Conservation (phyloP, 176 grass and related monocot species). For the Areca catechu region DNA sequence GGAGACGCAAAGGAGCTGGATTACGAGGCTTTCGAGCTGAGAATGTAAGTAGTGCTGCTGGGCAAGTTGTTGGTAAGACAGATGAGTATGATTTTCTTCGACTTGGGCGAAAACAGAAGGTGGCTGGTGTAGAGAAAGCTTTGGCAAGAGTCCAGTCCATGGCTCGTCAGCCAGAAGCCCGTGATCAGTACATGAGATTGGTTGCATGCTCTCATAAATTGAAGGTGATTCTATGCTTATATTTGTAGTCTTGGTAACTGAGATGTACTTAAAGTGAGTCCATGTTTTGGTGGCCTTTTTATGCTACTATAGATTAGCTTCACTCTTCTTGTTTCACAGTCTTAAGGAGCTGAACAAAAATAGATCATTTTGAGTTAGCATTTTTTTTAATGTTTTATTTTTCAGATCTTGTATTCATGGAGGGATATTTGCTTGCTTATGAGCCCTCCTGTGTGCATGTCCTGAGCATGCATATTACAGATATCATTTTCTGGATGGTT, state of each 20-base stretch:
- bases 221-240: constrained; percentile 5
- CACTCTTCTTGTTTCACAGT: too few relatives aligned
- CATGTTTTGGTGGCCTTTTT: too few relatives aligned
- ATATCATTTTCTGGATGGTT: too few relatives aligned
- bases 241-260: neutral
- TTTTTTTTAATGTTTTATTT: too few relatives aligned
- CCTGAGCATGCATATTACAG: too few relatives aligned
- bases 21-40: constrained; percentile 67
- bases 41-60: constrained; percentile 16
- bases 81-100: constrained; percentile 77
- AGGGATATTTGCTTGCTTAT: too few relatives aligned
- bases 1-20: constrained; percentile 65
- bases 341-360: too few relatives aligned
- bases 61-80: constrained; percentile 22
- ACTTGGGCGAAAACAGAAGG: constrained; percentile 60
- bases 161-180: constrained; percentile 70
- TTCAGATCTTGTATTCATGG: too few relatives aligned
- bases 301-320: too few relatives aligned
- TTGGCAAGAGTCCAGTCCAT: constrained; percentile 91
- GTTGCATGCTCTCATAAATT: constrained; percentile 1
- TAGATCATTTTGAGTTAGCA: too few relatives aligned
- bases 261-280: too few relatives aligned
- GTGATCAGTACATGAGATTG: constrained; percentile 50
- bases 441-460: too few relatives aligned
- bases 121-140: constrained; percentile 81